Evolutionary conservation across 169 alveolate species (phyloP).

Genomic region (Cryptosporidium sp.): DNA sequence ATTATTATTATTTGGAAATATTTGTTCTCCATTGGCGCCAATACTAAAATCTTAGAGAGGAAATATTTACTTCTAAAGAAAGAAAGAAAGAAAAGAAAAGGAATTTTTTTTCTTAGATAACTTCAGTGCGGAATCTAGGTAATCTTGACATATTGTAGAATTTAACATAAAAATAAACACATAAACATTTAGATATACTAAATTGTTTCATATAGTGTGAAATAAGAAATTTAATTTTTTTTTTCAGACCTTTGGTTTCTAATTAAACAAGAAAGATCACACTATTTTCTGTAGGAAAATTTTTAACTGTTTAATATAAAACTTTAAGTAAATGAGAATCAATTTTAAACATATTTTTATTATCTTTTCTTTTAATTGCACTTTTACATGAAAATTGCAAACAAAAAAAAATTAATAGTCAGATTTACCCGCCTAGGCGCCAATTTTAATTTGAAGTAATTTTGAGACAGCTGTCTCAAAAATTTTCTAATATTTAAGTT

Average conservation of each 20-base stretch:
- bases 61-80: neutral
- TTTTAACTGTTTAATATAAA: neutral
- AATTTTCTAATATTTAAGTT: neutral
- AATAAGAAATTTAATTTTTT: neutral
- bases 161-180: no score
- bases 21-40: conserved; percentile 1
- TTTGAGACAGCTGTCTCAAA: conserved; percentile 45
- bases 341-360: no score
- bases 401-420: neutral
- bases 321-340: no score
- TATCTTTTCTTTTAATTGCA: no score
- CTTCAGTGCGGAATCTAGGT: neutral
- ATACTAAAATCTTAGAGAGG: neutral
- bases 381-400: neutral
- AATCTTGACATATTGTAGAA: neutral
- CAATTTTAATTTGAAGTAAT: neutral
- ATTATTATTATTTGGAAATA: neutral
- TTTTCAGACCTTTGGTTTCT: neutral
- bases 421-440: conserved; percentile 36
- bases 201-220: neutral
- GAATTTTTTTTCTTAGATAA: no score
- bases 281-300: neutral
- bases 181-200: neutral
- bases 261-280: neutral
- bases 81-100: no score